phyloP scores from a whole-genome alignment of 306 rosid species.

The Vigna nakashimae region DNA sequence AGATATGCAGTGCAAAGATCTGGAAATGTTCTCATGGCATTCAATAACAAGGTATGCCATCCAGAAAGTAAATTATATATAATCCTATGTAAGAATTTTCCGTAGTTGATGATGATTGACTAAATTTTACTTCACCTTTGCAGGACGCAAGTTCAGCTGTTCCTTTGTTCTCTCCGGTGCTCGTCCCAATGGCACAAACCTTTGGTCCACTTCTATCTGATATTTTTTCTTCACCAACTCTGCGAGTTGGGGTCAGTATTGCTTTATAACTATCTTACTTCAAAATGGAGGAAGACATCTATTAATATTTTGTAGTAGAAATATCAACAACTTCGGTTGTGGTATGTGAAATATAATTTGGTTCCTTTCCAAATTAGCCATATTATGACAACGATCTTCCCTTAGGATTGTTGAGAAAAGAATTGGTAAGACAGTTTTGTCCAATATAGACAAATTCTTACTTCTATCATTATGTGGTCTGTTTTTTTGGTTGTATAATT shows the following conservation, averaged over 20 bases:
- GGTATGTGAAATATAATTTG: constrained; percentile 48
- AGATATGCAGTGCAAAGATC: constrained; percentile 97
- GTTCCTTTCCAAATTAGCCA: constrained; percentile 37
- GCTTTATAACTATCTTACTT: constrained; percentile 32
- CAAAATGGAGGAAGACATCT: constrained; percentile 32
- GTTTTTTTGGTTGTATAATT: constrained; percentile 14
- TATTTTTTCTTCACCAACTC: constrained; percentile 86
- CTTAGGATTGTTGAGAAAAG: constrained; percentile 25
- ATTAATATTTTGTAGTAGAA: constrained; percentile 43
- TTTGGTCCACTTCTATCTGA: constrained; percentile 93
- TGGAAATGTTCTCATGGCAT: constrained; percentile 93
- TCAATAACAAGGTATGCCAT: constrained; percentile 84
- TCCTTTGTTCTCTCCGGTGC: constrained; percentile 94
- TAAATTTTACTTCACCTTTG: constrained; percentile 36
- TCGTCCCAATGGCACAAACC: constrained; percentile 93
- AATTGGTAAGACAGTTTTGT: too few species aligned
- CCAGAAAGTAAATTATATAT: neutral
- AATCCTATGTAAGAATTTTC: neutral
- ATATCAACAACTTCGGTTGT: constrained; percentile 37
- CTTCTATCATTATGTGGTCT: neutral
- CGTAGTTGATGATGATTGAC: constrained; percentile 23
- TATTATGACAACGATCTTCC: constrained; percentile 37
- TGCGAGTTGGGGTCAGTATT: constrained; percentile 89
- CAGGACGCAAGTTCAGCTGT: constrained; percentile 95
- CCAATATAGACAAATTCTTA: neutral